Base-by-base conservation (phyloP, 129 eudicot species). In the Tagetes patula region DNA sequence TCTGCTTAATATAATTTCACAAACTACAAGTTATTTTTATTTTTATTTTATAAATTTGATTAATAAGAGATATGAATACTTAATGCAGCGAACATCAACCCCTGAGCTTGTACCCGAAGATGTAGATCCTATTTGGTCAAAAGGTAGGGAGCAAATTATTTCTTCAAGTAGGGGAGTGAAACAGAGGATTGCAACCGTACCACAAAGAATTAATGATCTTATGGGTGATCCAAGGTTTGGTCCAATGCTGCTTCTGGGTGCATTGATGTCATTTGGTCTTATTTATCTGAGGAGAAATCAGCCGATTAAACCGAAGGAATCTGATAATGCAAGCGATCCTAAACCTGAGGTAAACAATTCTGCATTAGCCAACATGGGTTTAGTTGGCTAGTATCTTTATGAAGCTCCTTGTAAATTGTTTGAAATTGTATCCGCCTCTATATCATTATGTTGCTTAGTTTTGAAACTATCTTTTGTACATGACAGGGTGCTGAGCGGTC, bases 91-190 rank as follows among this genome's bases (percentile, higher is more conserved):
- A 81, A 82, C 97, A 52, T 81, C 79, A 77, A 77, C 88, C 67
- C 99, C 99, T 1, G 94, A 82, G 62, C 94, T 95, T 71, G 87
- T 91, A 63, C 93, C 96, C 2, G 96, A 95, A 84, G 90, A 86
- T 65, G 87, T 79, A 31, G 89, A 82, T 61, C 86, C 94, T 30
- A 75, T 79, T 12, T 93, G 96, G 98, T 77, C 88, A 65, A 69
- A 77, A 34, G 84, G 91, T 10, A 42, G 86, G 13, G 87, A 81
- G 40, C 87, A 73, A 68, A 69, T 90, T 56, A 7, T 88, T 46
- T 81, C 91, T 32, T 76, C 91, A 11, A 79, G 92, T 71, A 74
- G 70, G 58, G 85, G 78, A 73, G 31, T 90, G 72, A 84, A 76
- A 79, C 88, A 85, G 47, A 75, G 40, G 79, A 64, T 84, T 66